Percentiles rank a stretch among this genome's conserved stretches.
Evolutionary conservation across 2,329 filamentous ascomycete genomes (phyloP).

Genomic region (Fusarium pseudonygamai): DNA sequence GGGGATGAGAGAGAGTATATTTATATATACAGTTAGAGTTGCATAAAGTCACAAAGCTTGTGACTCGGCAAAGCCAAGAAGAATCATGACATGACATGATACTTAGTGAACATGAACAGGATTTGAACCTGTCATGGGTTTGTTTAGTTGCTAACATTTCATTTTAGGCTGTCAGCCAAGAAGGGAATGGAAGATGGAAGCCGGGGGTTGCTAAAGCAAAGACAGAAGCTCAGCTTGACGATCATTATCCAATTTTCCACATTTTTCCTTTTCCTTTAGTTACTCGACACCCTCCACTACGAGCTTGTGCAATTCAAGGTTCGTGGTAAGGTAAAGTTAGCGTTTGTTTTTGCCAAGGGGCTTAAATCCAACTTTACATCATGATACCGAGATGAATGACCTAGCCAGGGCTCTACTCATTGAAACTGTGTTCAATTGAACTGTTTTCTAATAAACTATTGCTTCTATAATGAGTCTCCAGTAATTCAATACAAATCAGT

Average conservation of each 20-base stretch:
- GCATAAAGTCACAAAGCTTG: not conserved
- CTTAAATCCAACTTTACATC: not conserved
- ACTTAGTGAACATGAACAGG: slow-evolving; percentile 24
- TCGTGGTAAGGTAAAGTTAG: not conserved
- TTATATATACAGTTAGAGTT: not conserved
- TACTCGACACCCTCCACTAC: not conserved
- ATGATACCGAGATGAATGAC: slow-evolving; percentile 1
- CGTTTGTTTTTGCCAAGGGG: slow-evolving; percentile 9
- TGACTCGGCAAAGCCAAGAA: slow-evolving; percentile 32
- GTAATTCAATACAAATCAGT: not conserved
- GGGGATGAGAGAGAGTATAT: slow-evolving; percentile 6
- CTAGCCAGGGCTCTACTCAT: not conserved
- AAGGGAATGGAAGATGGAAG: slow-evolving; percentile 15
- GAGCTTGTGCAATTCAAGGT: slow-evolving; percentile 3
- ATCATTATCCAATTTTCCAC: slow-evolving; percentile 6
- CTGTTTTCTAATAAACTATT: fast-evolving
- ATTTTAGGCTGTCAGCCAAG: slow-evolving; percentile 15
- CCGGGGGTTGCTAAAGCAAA: not conserved
- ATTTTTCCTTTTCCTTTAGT: not conserved
- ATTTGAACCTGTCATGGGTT: slow-evolving; percentile 11
- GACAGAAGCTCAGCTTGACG: slow-evolving; percentile 20
- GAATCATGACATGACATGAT: slow-evolving; percentile 34
- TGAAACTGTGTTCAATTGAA: not conserved
- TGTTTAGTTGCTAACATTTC: not conserved
- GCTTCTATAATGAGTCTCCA: not conserved